A percentile compares a stretch with the other conserved stretches of the same genome.
Conservation (phyloP, 352 stramenopile genomes). For the Pythium coloratum region DNA sequence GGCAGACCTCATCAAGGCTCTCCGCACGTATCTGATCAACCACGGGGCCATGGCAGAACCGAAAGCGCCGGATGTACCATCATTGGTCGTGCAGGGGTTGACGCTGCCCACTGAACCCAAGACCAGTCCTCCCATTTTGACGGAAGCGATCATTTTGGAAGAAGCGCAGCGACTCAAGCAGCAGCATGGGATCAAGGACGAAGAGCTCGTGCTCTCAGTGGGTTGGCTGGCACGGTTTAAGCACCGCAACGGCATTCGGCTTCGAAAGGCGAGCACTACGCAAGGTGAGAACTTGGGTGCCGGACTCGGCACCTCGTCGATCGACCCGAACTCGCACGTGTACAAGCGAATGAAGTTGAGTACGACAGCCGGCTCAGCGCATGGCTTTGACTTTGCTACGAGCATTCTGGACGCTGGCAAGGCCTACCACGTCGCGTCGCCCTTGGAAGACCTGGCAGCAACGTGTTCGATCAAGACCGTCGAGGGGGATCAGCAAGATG, state of each 20-base stretch:
- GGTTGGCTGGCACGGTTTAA: conserved; percentile 76
- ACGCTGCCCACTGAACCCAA: not conserved
- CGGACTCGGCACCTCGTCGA: not conserved
- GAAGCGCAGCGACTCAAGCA: conserved; percentile 72
- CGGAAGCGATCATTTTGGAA: conserved; percentile 71
- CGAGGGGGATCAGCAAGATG: not conserved
- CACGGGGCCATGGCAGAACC: conserved; percentile 4
- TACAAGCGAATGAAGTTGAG: conserved; percentile 1
- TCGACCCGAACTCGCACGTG: not conserved
- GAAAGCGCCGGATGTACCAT: not conserved
- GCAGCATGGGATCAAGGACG: conserved; percentile 58
- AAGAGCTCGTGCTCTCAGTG: conserved; percentile 71
- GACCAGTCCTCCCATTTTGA: conserved; percentile 29
- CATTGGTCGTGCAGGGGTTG: not conserved
- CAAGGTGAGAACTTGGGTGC: not conserved
- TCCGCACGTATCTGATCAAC: conserved; percentile 31
- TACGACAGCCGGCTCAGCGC: not conserved
- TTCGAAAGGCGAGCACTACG: conserved; percentile 40
- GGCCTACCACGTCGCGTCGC: not conserved
- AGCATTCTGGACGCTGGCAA: not conserved
- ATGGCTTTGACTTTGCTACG: not conserved
- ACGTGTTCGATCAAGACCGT: conserved; percentile 3
- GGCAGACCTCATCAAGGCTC: conserved; percentile 58
- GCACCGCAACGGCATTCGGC: conserved; percentile 64
- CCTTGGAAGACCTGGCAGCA: not conserved